Percentiles rank a stretch among this genome's conserved stretches.
Evolutionary conservation across 768 basidiomycete genomes (phyloP).

Genomic region (Erythrobasidium yunnanense): DNA sequence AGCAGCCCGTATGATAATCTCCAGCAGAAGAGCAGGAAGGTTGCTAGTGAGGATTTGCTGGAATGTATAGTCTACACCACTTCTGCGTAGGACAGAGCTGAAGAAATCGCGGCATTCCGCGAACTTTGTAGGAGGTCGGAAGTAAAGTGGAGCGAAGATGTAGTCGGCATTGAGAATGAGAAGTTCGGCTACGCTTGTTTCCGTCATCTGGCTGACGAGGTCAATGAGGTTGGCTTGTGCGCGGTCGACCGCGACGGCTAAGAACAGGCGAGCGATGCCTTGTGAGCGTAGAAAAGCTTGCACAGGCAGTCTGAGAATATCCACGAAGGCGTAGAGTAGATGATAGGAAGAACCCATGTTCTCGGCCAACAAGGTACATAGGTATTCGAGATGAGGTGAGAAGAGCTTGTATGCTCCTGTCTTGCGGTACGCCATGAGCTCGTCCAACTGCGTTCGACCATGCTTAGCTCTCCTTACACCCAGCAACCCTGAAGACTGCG

Average conservation of each 20-base stretch:
- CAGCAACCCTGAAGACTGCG: background rate
- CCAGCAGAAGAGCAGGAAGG: slow-evolving; percentile 9
- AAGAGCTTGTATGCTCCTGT: slow-evolving; percentile 22
- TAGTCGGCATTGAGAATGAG: slow-evolving; percentile 17
- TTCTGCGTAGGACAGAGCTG: background rate
- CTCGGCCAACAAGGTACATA: slow-evolving; percentile 15
- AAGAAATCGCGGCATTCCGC: slow-evolving; percentile 6
- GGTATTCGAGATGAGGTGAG: slow-evolving; percentile 16
- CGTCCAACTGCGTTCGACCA: background rate
- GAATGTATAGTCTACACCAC: background rate
- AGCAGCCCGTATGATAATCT: slow-evolving; percentile 4
- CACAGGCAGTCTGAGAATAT: background rate
- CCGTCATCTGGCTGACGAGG: background rate
- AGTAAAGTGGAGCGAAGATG: slow-evolving; percentile 18
- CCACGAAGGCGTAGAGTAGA: background rate
- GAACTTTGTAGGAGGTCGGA: background rate
- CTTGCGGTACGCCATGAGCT: background rate
- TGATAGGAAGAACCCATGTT: slow-evolving; percentile 2
- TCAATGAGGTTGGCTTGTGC: background rate
- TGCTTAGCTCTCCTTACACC: background rate
- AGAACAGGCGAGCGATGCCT: slow-evolving; percentile 3
- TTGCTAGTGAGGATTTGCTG: background rate
- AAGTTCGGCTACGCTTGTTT: background rate
- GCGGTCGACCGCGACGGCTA: background rate
- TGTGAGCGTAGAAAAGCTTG: slow-evolving; percentile 16